Conservation (phyloP, 1,284 basidiomycete species). For the Wolfiporia cocos region DNA sequence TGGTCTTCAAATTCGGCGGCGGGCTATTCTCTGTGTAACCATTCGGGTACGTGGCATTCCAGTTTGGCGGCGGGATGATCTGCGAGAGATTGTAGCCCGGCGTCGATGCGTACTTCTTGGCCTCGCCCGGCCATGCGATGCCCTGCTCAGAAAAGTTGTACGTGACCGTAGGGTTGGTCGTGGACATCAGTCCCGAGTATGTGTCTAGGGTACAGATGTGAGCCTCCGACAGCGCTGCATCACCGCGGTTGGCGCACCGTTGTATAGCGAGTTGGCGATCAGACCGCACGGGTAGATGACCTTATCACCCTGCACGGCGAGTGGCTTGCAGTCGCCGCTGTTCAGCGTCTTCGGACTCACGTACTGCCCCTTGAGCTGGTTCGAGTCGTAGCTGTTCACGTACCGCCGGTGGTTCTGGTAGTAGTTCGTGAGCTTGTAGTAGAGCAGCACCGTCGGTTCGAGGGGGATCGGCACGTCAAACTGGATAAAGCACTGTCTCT, state of each 20-base stretch:
- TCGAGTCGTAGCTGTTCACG: conserved; percentile 84
- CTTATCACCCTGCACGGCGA: conserved; percentile 46
- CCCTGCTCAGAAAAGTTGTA: conserved; percentile 79
- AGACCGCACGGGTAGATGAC: conserved; percentile 93
- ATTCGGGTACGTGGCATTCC: conserved; percentile 67
- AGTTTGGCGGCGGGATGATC: conserved; percentile 92
- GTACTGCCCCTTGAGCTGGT: conserved; percentile 80
- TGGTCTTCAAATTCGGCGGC: conserved; percentile 71
- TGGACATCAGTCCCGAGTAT: conserved; percentile 60
- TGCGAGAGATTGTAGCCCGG: conserved; percentile 54
- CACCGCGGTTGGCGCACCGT: conserved; percentile 50
- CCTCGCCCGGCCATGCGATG: conserved; percentile 94
- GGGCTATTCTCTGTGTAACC: conserved; percentile 64
- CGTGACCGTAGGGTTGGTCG: conserved; percentile 39
- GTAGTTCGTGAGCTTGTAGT: conserved; percentile 96
- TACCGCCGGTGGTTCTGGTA: conserved; percentile 99
- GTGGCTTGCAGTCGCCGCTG: conserved; percentile 85
- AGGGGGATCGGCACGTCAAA: conserved; percentile 84
- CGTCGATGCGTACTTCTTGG: conserved; percentile 76
- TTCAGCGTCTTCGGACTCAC: conserved; percentile 51
- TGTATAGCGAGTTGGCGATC: conserved; percentile 98
- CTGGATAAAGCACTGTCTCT: conserved; percentile 67
- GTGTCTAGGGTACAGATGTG: conserved; percentile 52
- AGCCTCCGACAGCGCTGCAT: conserved; percentile 3
- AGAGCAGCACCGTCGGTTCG: conserved; percentile 77